Conservation (phyloP, 2,329 filamentous ascomycete genomes). For the Coniella lustricola region DNA sequence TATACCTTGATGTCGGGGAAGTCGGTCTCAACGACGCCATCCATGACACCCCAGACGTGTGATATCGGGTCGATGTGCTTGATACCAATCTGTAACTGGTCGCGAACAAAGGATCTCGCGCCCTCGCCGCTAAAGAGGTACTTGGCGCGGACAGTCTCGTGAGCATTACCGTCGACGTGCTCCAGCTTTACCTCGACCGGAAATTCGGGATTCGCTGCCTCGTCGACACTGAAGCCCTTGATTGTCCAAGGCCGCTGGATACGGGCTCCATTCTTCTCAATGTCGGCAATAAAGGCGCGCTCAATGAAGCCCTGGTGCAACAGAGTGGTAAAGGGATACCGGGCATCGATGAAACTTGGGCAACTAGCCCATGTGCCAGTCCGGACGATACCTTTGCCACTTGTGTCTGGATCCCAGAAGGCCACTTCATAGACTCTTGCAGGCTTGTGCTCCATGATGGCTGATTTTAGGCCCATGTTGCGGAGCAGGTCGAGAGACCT, state of each 20-base stretch:
- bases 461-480: slow-evolving; percentile 83
- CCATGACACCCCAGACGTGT: slow-evolving; percentile 71
- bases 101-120: slow-evolving; percentile 58
- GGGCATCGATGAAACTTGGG: slow-evolving; percentile 70
- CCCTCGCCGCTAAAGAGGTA: slow-evolving; percentile 69
- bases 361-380: slow-evolving; percentile 80
- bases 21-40: slow-evolving; percentile 63
- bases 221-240: slow-evolving; percentile 52
- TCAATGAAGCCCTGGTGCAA: slow-evolving; percentile 68
- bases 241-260: slow-evolving; percentile 62
- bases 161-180: slow-evolving; percentile 64
- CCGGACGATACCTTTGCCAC: slow-evolving; percentile 51
- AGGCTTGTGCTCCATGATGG: slow-evolving; percentile 80
- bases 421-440: slow-evolving; percentile 77
- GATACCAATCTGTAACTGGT: slow-evolving; percentile 62
- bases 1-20: slow-evolving; percentile 69
- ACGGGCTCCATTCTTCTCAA: slow-evolving; percentile 52
- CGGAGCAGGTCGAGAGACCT: slow-evolving; percentile 78
- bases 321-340: slow-evolving; percentile 64
- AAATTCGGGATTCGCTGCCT: slow-evolving; percentile 53
- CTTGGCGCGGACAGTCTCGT: slow-evolving; percentile 61
- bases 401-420: slow-evolving; percentile 60
- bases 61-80: slow-evolving; percentile 63
- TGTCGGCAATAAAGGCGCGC: slow-evolving; percentile 59
- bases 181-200: slow-evolving; percentile 74